Percentiles rank a stretch among this genome's conserved stretches.
These are phyloP conservation scores for Collybiopsis luxurians DNA, from an alignment of 768 basidiomycete species.

Conservation along the genomic window DNA sequence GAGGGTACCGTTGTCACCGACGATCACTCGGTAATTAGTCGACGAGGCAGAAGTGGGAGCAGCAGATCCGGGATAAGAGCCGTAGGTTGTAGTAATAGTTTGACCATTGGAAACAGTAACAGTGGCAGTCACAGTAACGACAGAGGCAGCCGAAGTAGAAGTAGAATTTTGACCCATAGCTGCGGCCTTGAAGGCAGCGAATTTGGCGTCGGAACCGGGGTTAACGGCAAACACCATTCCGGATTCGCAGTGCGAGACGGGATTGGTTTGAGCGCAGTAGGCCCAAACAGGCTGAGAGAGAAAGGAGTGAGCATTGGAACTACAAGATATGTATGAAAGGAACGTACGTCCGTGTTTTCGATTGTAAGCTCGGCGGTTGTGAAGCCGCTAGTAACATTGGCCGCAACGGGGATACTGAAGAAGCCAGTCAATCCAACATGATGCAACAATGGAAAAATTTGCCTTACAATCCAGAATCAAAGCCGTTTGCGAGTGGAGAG, in stretches of 20 bases:
- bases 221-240: conserved; percentile 68
- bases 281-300: conserved; percentile 47
- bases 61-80: conserved; percentile 19
- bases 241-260: conserved; percentile 40
- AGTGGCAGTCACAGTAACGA: conserved; percentile 34
- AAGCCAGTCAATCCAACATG: conserved; percentile 1
- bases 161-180: conserved; percentile 35
- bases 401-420: conserved; percentile 46
- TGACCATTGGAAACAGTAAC: conserved; percentile 24
- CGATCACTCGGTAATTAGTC: conserved; percentile 38
- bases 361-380: conserved; percentile 43
- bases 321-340: neutral
- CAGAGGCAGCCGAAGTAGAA: conserved; percentile 20
- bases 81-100: conserved; percentile 26
- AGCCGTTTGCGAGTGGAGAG: conserved; percentile 35
- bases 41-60: conserved; percentile 20
- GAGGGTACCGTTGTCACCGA: conserved; percentile 33
- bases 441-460: neutral
- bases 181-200: conserved; percentile 52
- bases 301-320: neutral
- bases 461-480: conserved; percentile 55
- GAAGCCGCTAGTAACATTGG: conserved; percentile 38
- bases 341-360: conserved; percentile 25
- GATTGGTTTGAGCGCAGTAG: conserved; percentile 49
- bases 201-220: conserved; percentile 41